Evolutionary conservation across 2,329 filamentous ascomycete species (phyloP).

Genomic region (Paracorniculantispora psalliotae): DNA sequence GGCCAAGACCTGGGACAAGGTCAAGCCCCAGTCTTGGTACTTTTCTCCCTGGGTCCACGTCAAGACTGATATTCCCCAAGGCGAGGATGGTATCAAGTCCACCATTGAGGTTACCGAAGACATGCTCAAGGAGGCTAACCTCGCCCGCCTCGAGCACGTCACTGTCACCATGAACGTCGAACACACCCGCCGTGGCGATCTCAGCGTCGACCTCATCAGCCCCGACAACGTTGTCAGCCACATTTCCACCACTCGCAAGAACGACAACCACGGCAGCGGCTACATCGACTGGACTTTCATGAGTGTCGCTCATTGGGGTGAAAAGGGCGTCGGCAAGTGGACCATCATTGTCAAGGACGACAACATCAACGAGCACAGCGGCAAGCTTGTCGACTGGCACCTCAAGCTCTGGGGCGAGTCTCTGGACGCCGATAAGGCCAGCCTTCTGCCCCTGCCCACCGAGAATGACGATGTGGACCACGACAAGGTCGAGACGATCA

Average conservation of each 20-base stretch:
- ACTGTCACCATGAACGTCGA: constrained; percentile 96
- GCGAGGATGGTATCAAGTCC: constrained; percentile 70
- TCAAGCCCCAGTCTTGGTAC: constrained; percentile 95
- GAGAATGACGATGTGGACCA: constrained; percentile 82
- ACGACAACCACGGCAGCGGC: constrained; percentile 62
- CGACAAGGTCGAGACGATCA: constrained; percentile 56
- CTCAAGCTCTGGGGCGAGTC: constrained; percentile 91
- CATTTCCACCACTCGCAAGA: constrained; percentile 67
- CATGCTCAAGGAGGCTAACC: constrained; percentile 75
- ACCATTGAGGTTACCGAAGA: constrained; percentile 77
- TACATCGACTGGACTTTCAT: constrained; percentile 99
- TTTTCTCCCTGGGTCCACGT: constrained; percentile 93
- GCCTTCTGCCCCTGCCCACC: constrained; percentile 72
- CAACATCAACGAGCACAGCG: constrained; percentile 67
- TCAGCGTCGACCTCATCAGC: constrained; percentile 87
- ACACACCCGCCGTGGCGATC: constrained; percentile 80
- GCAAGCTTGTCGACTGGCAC: constrained; percentile 85
- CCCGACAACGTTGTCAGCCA: constrained; percentile 78
- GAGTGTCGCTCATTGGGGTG: constrained; percentile 96
- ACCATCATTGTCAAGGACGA: constrained; percentile 86
- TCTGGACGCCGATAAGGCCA: constrained; percentile 69
- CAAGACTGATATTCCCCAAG: constrained; percentile 79
- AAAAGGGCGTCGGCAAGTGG: constrained; percentile 83
- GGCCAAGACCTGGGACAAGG: constrained; percentile 77
- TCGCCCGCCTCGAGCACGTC: constrained; percentile 86